Evolutionary conservation across 352 stramenopile species (phyloP).

Genomic region (Globisporangium spiculum): DNA sequence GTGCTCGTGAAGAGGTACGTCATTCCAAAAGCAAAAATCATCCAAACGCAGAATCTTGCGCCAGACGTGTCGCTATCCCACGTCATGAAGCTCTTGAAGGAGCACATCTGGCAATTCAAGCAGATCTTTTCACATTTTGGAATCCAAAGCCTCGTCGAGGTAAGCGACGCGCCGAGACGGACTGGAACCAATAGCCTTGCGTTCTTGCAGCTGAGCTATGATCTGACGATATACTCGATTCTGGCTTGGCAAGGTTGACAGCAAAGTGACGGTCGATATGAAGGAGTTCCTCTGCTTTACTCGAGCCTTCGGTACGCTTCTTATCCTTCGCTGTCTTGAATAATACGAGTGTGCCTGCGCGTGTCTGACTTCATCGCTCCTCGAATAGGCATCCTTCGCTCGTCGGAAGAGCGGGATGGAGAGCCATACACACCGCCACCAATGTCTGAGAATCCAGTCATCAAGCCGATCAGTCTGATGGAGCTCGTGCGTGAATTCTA

Average conservation of each 20-base stretch:
- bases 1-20: slow-evolving; percentile 48
- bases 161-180: slow-evolving; percentile 5
- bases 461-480: slow-evolving; percentile 56
- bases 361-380: not conserved
- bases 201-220: not conserved
- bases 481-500: slow-evolving; percentile 73
- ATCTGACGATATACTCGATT: not conserved
- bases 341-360: not conserved
- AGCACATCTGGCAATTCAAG: slow-evolving; percentile 71
- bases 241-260: slow-evolving; percentile 34
- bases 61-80: slow-evolving; percentile 65
- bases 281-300: slow-evolving; percentile 67
- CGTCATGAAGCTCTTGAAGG: slow-evolving; percentile 65
- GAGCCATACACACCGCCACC: slow-evolving; percentile 42
- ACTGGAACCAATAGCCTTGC: not conserved
- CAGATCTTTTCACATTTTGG: slow-evolving; percentile 78
- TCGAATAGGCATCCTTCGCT: slow-evolving; percentile 45
- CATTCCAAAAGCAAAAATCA: slow-evolving; percentile 46
- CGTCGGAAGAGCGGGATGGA: slow-evolving; percentile 43
- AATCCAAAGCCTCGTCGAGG: slow-evolving; percentile 55
- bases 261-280: slow-evolving; percentile 50
- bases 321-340: not conserved
- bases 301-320: slow-evolving; percentile 58
- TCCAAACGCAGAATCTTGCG: slow-evolving; percentile 56
- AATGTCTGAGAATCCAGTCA: slow-evolving; percentile 25